Base-by-base conservation (phyloP, 2,329 filamentous ascomycete genomes). In the Aspergillus floridensis region DNA sequence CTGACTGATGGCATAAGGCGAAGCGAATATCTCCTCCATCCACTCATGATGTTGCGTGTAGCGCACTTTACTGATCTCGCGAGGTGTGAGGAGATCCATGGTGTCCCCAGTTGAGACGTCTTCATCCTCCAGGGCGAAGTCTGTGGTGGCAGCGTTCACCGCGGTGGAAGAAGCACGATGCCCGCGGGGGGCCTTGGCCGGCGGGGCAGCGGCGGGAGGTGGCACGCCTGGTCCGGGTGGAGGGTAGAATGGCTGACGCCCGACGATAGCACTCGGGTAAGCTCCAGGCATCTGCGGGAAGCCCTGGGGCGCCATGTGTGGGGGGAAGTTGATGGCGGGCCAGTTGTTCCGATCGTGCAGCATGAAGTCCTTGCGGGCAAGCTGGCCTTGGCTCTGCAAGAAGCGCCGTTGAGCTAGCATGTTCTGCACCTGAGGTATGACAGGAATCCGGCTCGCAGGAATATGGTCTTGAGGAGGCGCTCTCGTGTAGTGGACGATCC, bases 21-120 rank as follows among this genome's bases (percentile, higher is more conserved):
- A 98, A 0, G 90, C 91, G 56, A 98, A 85, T 29, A 99, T 88
- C 76, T 99, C 93, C 71, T 98, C 95, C 91, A 99, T 96, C 95
- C 93, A 98, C 74, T 96, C 92, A 70, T 99, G 93, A 69, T 99
- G 96, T 72, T 97, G 92, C 72, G 89, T 89, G 74, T 97, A 99
- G 57, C 95, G 86, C 64, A 87, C 86, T 61, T 91, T 81, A 67
- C 92, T 96, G 62, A 99, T 89, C 64, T 99, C 95, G 48, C 93
- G 86, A 3, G 93, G 93, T 0, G 92, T 93, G 63, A 97, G 81
- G 63, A 92, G 86, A 72, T 99, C 95, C 69, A 99, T 91, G 72
- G 93, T 84, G 74, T 99, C 95, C 29, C 92, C 92, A 21, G 90
- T 84, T 6, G 89, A 90, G 3, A 89, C 90, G 70, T 97, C 93